Base-by-base conservation (phyloP, 2,329 filamentous ascomycete species). In the Xylaria sp. region DNA sequence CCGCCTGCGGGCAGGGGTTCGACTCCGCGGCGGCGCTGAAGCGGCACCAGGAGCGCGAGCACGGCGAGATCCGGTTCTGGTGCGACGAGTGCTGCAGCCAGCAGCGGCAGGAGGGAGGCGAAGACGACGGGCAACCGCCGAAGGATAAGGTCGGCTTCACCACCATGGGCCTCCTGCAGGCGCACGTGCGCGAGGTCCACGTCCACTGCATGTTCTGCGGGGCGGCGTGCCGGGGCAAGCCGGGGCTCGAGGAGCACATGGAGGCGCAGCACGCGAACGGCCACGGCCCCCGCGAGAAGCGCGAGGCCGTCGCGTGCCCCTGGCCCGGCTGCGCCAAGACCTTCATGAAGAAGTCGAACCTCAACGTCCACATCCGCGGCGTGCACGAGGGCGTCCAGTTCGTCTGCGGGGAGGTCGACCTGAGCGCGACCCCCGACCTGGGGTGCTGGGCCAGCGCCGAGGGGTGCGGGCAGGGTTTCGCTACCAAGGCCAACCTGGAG, bases 331-430 rank as follows among this genome's bases (percentile, higher is more conserved):
- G 92, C 70, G 78, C 76, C 50, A 90, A 90, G 66, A 84, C 79
- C 49, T 97, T 97, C 72, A 92, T 90, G 17, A 90, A 89, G 67
- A 85, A 83, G 57, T 88, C 88, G n/a, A 97, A 96, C 64, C 79
- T 96, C 47, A 89, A 87, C 16, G 84, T 87, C 0, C 93, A 97
- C 68, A 78, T 93, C 50, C 86, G 88, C 52, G 87, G 84, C 9
- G 86, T 88, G 0, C 93, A 97, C 68, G 82, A 91, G 61, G 88
- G 90, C 17, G 76, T 86, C 61, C 85, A 86, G 8, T 97, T 90
- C 66, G 78, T 90, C n/a, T 97, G 93, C 66, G 90, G 90, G 16
- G 74, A 86, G 44, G 81, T 85, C 9, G 84, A 88, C 61, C 74
- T 92, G 1, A 76, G 74, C 7, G 69, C 74, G 4, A 79, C 76